phyloP scores from a whole-genome alignment of 1,139 yeast genomes.

The Pichia sorboxylosa region DNA sequence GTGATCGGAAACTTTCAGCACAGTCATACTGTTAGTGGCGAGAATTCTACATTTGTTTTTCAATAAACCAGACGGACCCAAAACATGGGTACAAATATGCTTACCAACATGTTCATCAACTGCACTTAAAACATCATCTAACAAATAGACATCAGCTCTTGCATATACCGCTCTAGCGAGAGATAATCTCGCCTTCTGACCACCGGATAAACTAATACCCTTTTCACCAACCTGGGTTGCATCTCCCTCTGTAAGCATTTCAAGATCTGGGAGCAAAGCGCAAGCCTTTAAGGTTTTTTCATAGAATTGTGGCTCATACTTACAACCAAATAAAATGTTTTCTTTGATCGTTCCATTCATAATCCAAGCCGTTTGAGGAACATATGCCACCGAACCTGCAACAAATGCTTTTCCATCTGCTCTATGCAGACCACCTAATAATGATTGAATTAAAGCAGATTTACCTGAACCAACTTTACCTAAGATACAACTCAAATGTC shows the following conservation, averaged over 20 bases:
- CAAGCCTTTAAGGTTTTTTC: conserved; percentile 75
- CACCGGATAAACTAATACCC: conserved; percentile 93
- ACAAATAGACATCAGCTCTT: conserved; percentile 78
- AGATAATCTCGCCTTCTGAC: conserved; percentile 89
- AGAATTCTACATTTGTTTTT: conserved; percentile 65
- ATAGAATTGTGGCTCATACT: conserved; percentile 70
- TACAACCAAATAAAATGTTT: conserved; percentile 81
- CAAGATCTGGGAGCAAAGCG: conserved; percentile 73
- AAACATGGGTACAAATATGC: conserved; percentile 66
- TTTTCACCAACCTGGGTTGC: conserved; percentile 90
- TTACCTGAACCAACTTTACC: conserved; percentile 94
- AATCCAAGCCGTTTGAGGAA: conserved; percentile 91
- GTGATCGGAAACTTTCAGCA: conserved; percentile 64
- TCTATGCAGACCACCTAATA: conserved; percentile 78
- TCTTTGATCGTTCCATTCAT: conserved; percentile 90
- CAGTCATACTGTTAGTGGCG: conserved; percentile 84
- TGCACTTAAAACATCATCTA: conserved; percentile 91
- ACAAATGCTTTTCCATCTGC: conserved; percentile 62
- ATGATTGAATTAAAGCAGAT: conserved; percentile 72
- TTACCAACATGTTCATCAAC: conserved; percentile 92
- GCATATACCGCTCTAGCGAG: conserved; percentile 94
- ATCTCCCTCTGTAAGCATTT: conserved; percentile 78
- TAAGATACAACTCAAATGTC: conserved; percentile 75
- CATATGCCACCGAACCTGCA: conserved; percentile 80
- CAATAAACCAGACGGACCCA: conserved; percentile 74